Evolutionary conservation across 2,329 filamentous ascomycete species (phyloP), one percentile per base, ranked within the genome.

Genomic region (Ceratocystis colombiana): DNA sequence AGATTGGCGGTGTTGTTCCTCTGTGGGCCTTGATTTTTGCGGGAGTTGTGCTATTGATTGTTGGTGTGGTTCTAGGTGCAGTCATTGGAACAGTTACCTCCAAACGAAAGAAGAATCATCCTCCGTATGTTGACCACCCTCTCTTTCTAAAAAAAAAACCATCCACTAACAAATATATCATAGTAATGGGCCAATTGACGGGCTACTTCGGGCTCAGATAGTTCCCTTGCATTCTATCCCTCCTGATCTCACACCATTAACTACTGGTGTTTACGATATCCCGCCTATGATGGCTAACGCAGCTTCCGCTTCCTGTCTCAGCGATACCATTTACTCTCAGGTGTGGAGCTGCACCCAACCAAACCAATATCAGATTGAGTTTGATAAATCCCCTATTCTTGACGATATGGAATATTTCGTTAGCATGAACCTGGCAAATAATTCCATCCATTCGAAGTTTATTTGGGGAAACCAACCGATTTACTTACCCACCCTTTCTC

Each of bases 271-370:
- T 0, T 89, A 76, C 69, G 74, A 75, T 25, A 73, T 89, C n/a
- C 81, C 83, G 17, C 79, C 81, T 3, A 74, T 84, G 3, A 75
- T 79, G 59, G 75, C 79, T 2, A 79, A 77, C 65, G 77, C 78
- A 65, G 76, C 77, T 1, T 80, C 82, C 17, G 79, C 77, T 50
- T 77, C 78, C 0, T 89, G 87, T 72, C 78, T 89, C 68, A 77
- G 78, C 41, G 78, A 86, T 66, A 76, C 79, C 0, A 77, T 73
- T 0, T 80, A 85, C 70, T 75, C 77, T n/a, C 73, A 78, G 62
- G 82, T 85, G 0, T 89, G 87, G 87, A 82, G 78, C 67, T 89
- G 87, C 72, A 77, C 82, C 12, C 76, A 87, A 37, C 75, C 77
- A 1, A 76, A 77, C 59, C 74, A 77, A 57, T 79, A 80, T 63